Base-by-base conservation (phyloP, 768 basidiomycete species). In the Tricholoma flavovirens region DNA sequence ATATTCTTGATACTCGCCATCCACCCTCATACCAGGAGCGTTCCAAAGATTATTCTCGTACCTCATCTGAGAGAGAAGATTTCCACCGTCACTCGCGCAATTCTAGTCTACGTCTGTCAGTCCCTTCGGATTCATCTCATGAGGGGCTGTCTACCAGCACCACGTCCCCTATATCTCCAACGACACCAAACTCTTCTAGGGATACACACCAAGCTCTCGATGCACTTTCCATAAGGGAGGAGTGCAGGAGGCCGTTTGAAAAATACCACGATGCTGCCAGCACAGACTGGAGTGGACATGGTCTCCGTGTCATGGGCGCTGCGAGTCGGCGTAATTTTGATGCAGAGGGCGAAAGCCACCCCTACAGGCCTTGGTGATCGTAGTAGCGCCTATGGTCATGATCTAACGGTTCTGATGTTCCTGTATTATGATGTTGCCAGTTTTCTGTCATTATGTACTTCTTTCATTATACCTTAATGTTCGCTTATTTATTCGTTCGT, bases 161-260 rank as follows among this genome's bases (percentile, higher is more conserved):
- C 50, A 69, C 77, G 3, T 84, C 83, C 10, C 82, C 83, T 5
- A 70, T 80, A 15, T 80, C 81, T 10, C 83, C 83, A 9, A 71
- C 73, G 2, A 83, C 83, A 9, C 82, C 83, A 36, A 59, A 64
- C 29, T 73, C 74, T 54, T 64, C 61, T 29, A 57, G 55, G 36
- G 63, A 55, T 14, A 35, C 40, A 15, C 53, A 54, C 22, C n/a
- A 43, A 3, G 32, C 19, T 43, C 40, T 52, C n/a, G 46, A 45
- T 30, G 38, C 29, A 10, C 49, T 57, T n/a, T 43, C 52, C 29
- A 42, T 19, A 14, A 26, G 4, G 1, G 62, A 64, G 19, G 59
- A 60, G 5, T 43, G 53, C 17, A 24, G 50, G 17, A 38, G 38
- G 4, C 33, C 40, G 7, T 54, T 35, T 11, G 60, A 56, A 7